Evolutionary conservation across 495 filamentous ascomycete species (phyloP), one percentile per base, ranked within the genome.

Genomic region (Neurospora africana): DNA sequence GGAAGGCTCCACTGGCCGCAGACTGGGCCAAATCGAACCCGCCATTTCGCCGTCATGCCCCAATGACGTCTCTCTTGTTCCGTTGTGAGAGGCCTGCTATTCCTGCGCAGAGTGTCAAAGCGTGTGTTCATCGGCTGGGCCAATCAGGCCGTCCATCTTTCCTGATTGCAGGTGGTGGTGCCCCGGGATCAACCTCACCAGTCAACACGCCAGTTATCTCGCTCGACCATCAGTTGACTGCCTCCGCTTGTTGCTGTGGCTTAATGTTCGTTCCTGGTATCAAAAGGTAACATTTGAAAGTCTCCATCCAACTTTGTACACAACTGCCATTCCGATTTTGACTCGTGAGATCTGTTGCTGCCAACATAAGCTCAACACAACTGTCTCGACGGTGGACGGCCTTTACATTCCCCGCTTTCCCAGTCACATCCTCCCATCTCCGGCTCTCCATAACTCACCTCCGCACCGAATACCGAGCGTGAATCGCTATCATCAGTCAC

Each of bases 401-500:
- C 27, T 33, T 33, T 65, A 65, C 27, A 9, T 30, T 33, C 53
- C 53, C 53, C 53, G 27, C 27, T 65, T 65, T 65, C 27, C 27
- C 13, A 27, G 11, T 27, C 47, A 58, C 11, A 27, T 58, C 43
- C 11, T 23, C 13, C 11, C 27, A 1, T 35, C 23, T 65, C 53
- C 27, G 27, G 15, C 27, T 65, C 53, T 65, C 53, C 27, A 65
- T 65, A 65, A 33, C 53, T 19, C 27, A 65, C 7, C 15, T 65
- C 27, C 27, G 27, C 53, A 19, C 53, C 53, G 53, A 65, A 65
- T 13, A 65, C 53, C 53, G 53, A 65, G 15, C 53, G 53, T 33
- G 53, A 33, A 19, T 65, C 53, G 53, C 27, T 71, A 73, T 53
- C 69, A 38, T 38, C 72, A 74, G 41, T 21, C 74, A 72, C 75